Evolutionary conservation across 1,284 basidiomycete species (phyloP).

Genomic region (Rhodotorula sp.): DNA sequence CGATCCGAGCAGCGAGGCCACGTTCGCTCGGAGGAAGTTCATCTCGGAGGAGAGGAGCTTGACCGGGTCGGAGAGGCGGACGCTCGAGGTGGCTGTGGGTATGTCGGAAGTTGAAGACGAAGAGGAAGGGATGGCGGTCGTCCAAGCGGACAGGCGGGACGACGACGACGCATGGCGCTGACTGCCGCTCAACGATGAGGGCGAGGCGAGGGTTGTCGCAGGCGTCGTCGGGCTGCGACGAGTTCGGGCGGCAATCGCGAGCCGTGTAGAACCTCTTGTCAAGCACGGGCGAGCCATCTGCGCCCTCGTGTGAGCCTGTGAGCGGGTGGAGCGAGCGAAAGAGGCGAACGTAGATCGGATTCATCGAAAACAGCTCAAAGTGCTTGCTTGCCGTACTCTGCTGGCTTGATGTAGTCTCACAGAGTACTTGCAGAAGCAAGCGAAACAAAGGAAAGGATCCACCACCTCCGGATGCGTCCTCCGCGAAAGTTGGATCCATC

Average conservation of each 20-base stretch:
- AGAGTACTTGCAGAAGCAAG: too few species aligned
- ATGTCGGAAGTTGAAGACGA: conserved; percentile 5
- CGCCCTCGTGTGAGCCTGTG: too few species aligned
- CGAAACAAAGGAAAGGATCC: too few species aligned
- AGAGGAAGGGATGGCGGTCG: conserved; percentile 9
- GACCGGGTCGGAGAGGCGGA: conserved; percentile 31
- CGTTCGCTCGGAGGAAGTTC: conserved; percentile 66
- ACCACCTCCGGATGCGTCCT: too few species aligned
- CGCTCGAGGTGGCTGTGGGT: conserved; percentile 4
- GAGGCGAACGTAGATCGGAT: too few species aligned
- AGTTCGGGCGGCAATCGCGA: neutral
- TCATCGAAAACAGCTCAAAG: too few species aligned
- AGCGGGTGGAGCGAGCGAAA: neutral
- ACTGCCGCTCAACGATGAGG: neutral
- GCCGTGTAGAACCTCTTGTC: neutral
- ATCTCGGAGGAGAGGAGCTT: conserved; percentile 62
- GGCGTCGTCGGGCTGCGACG: neutral
- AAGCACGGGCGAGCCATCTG: too few species aligned
- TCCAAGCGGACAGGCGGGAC: conserved; percentile 18
- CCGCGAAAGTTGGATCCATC: too few species aligned
- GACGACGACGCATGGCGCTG: conserved; percentile 21
- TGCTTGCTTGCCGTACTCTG: too few species aligned
- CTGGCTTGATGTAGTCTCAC: too few species aligned
- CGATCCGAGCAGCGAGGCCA: conserved; percentile 79
- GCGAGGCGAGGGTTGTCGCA: neutral